Conservation (phyloP, 495 filamentous ascomycete species). For the Xylaria telfairii region DNA sequence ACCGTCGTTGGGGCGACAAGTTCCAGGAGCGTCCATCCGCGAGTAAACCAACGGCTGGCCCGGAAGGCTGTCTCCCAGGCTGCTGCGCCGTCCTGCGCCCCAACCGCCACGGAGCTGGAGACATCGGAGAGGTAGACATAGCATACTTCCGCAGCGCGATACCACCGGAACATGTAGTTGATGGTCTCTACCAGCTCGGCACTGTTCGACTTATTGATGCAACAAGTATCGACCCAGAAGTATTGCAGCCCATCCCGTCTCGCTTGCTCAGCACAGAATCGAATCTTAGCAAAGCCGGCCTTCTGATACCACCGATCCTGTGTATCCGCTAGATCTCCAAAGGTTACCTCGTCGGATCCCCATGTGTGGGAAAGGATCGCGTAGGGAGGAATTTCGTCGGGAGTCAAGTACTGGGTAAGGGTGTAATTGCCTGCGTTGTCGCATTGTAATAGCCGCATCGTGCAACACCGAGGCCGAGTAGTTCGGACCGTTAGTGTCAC, state of each 20-base stretch:
- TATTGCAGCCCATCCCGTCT: conserved; percentile 22
- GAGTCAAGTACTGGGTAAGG: neutral
- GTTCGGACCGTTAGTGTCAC: neutral
- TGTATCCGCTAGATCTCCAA: conserved; percentile 31
- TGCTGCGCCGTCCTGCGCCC: neutral
- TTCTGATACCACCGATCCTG: conserved; percentile 28
- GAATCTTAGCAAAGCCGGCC: conserved; percentile 27
- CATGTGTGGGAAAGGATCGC: conserved; percentile 46
- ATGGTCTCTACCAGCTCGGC: conserved; percentile 31
- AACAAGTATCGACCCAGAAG: conserved; percentile 24
- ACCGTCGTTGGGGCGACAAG: neutral
- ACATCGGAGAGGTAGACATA: conserved; percentile 25
- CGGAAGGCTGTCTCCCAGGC: neutral
- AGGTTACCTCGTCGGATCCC: conserved; percentile 40
- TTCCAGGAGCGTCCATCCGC: conserved; percentile 6
- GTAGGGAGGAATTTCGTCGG: conserved; percentile 25
- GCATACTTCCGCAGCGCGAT: conserved; percentile 22
- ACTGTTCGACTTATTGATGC: conserved; percentile 14
- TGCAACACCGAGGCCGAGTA: neutral
- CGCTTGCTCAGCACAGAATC: conserved; percentile 15
- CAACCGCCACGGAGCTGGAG: neutral
- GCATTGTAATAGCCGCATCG: neutral
- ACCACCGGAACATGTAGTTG: conserved; percentile 44
- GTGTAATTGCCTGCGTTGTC: conserved; percentile 6
- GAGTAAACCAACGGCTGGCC: conserved; percentile 8